Conservation (phyloP, 306 rosid species). For the Vigna reflexopilosa region DNA sequence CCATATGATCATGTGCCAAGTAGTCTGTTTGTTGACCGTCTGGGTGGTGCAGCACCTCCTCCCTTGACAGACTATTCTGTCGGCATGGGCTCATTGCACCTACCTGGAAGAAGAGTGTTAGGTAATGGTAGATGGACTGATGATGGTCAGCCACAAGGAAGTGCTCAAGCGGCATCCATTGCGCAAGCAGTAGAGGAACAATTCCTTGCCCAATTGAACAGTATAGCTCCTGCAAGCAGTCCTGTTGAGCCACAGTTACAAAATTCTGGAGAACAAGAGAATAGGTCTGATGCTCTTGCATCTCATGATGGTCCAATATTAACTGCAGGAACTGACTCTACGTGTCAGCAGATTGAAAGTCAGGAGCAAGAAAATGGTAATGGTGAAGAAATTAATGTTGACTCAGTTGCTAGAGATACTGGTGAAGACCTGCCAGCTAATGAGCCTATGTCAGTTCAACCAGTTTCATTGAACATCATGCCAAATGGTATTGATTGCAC, state of each 20-base stretch:
- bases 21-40: slow-evolving; percentile 82
- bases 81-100: slow-evolving; percentile 89
- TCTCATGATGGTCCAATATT: slow-evolving; percentile 63
- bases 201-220: slow-evolving; percentile 68
- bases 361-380: slow-evolving; percentile 69
- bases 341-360: slow-evolving; percentile 64
- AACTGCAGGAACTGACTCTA: slow-evolving; percentile 56
- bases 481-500: slow-evolving; percentile 64
- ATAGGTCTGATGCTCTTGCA: slow-evolving; percentile 66
- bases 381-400: slow-evolving; percentile 67
- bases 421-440: slow-evolving; percentile 57
- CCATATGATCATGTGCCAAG: slow-evolving; percentile 77
- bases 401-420: slow-evolving; percentile 56
- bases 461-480: slow-evolving; percentile 60
- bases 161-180: slow-evolving; percentile 82
- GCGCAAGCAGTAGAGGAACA: slow-evolving; percentile 94
- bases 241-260: slow-evolving; percentile 68
- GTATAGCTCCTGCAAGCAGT: slow-evolving; percentile 58
- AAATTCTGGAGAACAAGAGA: slow-evolving; percentile 69
- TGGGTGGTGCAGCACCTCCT: slow-evolving; percentile 90
- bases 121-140: slow-evolving; percentile 98
- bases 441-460: slow-evolving; percentile 77
- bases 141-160: slow-evolving; percentile 98
- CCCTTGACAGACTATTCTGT: slow-evolving; percentile 95
- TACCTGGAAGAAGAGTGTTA: slow-evolving; percentile 83